Evolutionary conservation across 345 rosid species (phyloP).

Genomic region (Nephelium lappaceum): DNA sequence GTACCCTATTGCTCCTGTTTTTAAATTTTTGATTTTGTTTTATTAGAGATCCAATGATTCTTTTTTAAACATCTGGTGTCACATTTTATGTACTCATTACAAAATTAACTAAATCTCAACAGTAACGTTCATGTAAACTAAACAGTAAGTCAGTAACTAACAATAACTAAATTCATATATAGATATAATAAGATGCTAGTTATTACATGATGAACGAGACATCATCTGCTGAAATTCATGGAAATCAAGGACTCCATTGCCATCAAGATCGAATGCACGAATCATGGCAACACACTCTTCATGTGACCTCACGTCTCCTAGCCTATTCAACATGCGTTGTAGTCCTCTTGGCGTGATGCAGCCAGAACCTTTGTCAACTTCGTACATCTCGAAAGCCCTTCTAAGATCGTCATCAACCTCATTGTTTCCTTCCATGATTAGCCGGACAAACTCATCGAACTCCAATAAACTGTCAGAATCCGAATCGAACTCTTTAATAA

Average conservation of each 20-base stretch:
- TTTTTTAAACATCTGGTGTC: not conserved
- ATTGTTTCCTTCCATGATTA: slow-evolving; percentile 19
- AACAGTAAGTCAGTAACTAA: no score
- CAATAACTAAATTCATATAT: not conserved
- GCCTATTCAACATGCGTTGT: slow-evolving; percentile 27
- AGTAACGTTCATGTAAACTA: not conserved
- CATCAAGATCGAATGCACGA: slow-evolving; percentile 35
- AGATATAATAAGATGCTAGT: not conserved
- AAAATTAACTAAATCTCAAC: not conserved
- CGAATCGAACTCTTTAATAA: slow-evolving; percentile 24
- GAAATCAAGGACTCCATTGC: slow-evolving; percentile 42
- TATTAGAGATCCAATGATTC: not conserved
- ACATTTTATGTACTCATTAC: not conserved
- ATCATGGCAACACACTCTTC: slow-evolving; percentile 40
- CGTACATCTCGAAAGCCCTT: slow-evolving; percentile 40
- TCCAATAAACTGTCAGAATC: slow-evolving; percentile 28
- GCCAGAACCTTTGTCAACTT: slow-evolving; percentile 27
- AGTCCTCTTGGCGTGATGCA: slow-evolving; percentile 34
- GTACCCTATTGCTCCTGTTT: slow-evolving; percentile 6
- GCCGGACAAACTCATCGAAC: slow-evolving; percentile 30
- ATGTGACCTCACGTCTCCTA: slow-evolving; percentile 28
- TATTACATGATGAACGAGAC: slow-evolving; percentile 12
- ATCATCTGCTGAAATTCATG: slow-evolving; percentile 45
- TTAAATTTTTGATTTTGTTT: not conserved
- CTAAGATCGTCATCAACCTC: slow-evolving; percentile 23